Evolutionary conservation across 257 asterid genomes (phyloP), one percentile per base, ranked within the genome.

Genomic region (Cordia subcordata): DNA sequence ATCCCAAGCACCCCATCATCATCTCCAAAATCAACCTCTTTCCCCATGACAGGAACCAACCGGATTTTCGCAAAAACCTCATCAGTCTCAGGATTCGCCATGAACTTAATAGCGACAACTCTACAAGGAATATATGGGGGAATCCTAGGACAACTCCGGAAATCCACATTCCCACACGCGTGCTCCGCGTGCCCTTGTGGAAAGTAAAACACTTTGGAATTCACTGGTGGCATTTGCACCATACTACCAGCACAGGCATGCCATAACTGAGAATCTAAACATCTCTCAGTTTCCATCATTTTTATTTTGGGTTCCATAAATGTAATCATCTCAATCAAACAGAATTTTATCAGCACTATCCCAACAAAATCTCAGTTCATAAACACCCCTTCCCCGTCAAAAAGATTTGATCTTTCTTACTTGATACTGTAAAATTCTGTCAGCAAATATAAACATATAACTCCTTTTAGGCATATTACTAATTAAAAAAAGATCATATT

Each of bases 241-340:
- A 85, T 85, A 72, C 85, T 79, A 19, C 98, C 98, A 33, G 96
- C 98, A 77, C 98, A 91, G 52, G 96, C 98, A 69, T 85, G 96
- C 96, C 98, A 91, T 16, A 91, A 44, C 67, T 81, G 96, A 63
- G 95, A 81, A 74, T 85, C 98, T 74, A 91, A 72, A 55, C 86
- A 75, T 33, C 65, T 83, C 51, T 75, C 96, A 20, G 72, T 58
- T 72, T 83, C 94, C 67, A 74, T 70, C 69, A 50, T 57, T 22
- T 65, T 72, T 9, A 81, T 93, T 62, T 72, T 85, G 2, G 90
- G 62, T 15, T 85, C 94, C 85, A 81, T 81, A 58, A 85, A 78
- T 3, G 85, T 74, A 62, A 79, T 81, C 93, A 87, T 82, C 65
- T 51, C 62, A 51, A 53, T 16, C 9, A 54, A 37, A 18, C 15